Base-by-base conservation (phyloP, 495 filamentous ascomycete species). In the Aspergillus diversus region DNA sequence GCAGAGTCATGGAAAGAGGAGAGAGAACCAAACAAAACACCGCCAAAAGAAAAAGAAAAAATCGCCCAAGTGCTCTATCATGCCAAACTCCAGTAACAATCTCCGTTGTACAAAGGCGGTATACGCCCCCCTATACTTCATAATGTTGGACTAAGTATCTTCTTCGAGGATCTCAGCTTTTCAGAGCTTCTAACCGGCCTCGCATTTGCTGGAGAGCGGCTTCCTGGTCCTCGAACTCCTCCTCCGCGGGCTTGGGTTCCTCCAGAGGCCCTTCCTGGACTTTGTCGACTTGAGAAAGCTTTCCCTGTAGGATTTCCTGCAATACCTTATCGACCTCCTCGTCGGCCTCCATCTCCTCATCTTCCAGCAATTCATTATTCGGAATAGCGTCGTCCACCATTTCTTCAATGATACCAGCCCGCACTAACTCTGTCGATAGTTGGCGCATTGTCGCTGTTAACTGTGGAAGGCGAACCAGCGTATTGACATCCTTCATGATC, bases 401-500 rank as follows among this genome's bases (percentile, higher is more conserved):
- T 80, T 99, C 95, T 78, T 99, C 95, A 61, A 99, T 97, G 64
- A 99, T 93, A 4, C 96, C 95, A 3, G 95, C 93, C 75, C 90
- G 93, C 63, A 97, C 88, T 69, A 98, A 75, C 80, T 99, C 95
- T 55, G 88, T 81, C 59, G 88, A 90, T 32, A 99, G 80, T 75
- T 97, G 93, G 51, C 84, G 81, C 95, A 98, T 98, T 11, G 94
- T 97, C 49, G 85, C 87, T 21, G 88, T 91, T 37, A 99, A 79
- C 79, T 97, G 90, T 15, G 95, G 95, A 63, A 99, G 76, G 32
- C 89, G 81, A 32, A 97, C 85, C 7, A 98, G 80, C 4, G 82
- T 84, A 73, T 99, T 99, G 52, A 99, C 93, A 74, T 98, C 93
- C 75, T 92, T 92, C 95, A 99, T 97, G 65, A 99, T 93, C 16